These are phyloP conservation scores for Jacaranda mimosifolia DNA, from an alignment of 257 asterid species.

Conservation along the genomic window DNA sequence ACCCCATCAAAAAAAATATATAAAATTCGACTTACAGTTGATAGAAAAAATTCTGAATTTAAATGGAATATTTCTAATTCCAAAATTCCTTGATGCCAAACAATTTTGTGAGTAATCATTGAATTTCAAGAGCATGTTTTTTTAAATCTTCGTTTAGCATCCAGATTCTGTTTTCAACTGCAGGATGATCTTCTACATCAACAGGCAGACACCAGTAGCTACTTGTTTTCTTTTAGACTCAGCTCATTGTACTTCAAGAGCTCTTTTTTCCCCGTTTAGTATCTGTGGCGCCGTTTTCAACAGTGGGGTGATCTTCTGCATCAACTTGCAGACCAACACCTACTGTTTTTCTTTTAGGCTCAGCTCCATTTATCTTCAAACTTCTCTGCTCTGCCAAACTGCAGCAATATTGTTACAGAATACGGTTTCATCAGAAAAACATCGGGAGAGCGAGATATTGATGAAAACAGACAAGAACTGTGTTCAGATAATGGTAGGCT, in stretches of 20 bases:
- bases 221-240: constrained; percentile 39
- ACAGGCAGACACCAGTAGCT: constrained; percentile 35
- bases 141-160: constrained; percentile 30
- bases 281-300: constrained; percentile 38
- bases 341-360: constrained; percentile 38
- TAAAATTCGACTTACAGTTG: neutral
- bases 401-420: constrained; percentile 32
- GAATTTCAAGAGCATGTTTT: constrained; percentile 16
- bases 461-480: neutral
- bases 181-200: constrained; percentile 28
- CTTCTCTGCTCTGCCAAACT: constrained; percentile 50
- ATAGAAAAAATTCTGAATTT: neutral
- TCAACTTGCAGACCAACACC: constrained; percentile 35
- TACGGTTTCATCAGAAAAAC: neutral
- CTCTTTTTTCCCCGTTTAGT: constrained; percentile 33
- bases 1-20: constrained; percentile 25
- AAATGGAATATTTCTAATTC: constrained; percentile 19
- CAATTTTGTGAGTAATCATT: constrained; percentile 11
- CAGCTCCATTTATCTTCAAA: constrained; percentile 46
- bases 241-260: constrained; percentile 36
- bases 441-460: neutral
- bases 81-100: constrained; percentile 29
- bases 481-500: neutral
- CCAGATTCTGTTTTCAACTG: constrained; percentile 33
- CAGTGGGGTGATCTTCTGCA: constrained; percentile 21